Percentiles rank a stretch among this genome's conserved stretches.
phyloP scores from a whole-genome alignment of 2,329 filamentous ascomycete species.

The Phialocephala sp. region DNA sequence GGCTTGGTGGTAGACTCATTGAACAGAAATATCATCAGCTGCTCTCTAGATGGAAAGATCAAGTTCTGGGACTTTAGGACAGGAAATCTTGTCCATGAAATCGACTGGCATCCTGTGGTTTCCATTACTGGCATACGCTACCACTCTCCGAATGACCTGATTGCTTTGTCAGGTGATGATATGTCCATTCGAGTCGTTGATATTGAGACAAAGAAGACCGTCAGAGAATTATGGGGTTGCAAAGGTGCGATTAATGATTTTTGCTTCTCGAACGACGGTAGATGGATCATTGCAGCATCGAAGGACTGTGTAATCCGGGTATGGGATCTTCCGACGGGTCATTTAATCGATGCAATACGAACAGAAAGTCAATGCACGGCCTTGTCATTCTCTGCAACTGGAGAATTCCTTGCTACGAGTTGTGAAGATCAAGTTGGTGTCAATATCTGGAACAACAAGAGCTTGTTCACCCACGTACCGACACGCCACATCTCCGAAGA shows the following conservation, averaged over 20 bases:
- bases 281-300: conserved; percentile 90
- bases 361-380: conserved; percentile 80
- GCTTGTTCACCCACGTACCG: conserved; percentile 86
- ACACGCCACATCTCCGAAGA: conserved; percentile 83
- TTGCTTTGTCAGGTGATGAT: conserved; percentile 90
- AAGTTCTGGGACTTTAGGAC: conserved; percentile 98
- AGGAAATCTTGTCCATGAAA: conserved; percentile 77
- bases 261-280: conserved; percentile 88
- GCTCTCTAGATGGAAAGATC: conserved; percentile 86
- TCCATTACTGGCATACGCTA: conserved; percentile 79
- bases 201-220: conserved; percentile 85
- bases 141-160: conserved; percentile 80
- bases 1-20: conserved; percentile 88
- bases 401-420: conserved; percentile 92
- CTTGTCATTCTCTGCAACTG: conserved; percentile 85
- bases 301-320: conserved; percentile 81
- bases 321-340: conserved; percentile 95
- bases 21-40: conserved; percentile 85
- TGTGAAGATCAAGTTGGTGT: conserved; percentile 83
- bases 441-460: conserved; percentile 95
- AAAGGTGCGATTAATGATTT: conserved; percentile 77
- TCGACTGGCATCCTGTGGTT: conserved; percentile 82
- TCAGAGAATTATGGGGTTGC: conserved; percentile 91
- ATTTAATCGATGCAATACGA: conserved; percentile 90
- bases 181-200: conserved; percentile 88